A percentile compares a stretch with the other conserved stretches of the same genome.
phyloP scores from a whole-genome alignment of 2,329 filamentous ascomycete genomes.

The Fusarium veterinarium region DNA sequence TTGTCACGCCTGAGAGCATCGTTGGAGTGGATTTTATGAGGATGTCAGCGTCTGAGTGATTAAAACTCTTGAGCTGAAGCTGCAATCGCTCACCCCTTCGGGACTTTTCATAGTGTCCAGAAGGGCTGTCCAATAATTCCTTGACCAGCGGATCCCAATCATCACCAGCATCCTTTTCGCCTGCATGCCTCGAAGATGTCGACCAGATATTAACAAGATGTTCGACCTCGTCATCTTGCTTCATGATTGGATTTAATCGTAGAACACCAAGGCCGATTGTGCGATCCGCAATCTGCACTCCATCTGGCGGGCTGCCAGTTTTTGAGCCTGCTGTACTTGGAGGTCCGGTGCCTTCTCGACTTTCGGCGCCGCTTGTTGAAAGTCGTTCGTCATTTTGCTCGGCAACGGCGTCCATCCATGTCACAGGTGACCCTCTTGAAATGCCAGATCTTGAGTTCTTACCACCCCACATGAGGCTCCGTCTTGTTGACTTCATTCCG shows the following conservation, averaged over 20 bases:
- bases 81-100: conserved; percentile 80
- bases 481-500: conserved; percentile 66
- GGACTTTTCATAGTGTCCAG: conserved; percentile 80
- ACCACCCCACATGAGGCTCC: conserved; percentile 77
- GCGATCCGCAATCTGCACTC: conserved; percentile 56
- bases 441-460: conserved; percentile 66
- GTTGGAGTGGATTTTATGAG: conserved; percentile 91
- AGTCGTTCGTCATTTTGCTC: conserved; percentile 60
- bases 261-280: conserved; percentile 82
- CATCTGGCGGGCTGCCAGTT: conserved; percentile 37
- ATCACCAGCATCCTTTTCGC: conserved; percentile 69
- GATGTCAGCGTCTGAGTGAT: conserved; percentile 78
- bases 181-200: conserved; percentile 63
- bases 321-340: conserved; percentile 69
- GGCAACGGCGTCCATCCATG: conserved; percentile 68
- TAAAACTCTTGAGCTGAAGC: conserved; percentile 82
- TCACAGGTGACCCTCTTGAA: conserved; percentile 60
- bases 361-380: conserved; percentile 52
- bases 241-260: conserved; percentile 80
- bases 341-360: conserved; percentile 58
- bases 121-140: conserved; percentile 78
- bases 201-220: conserved; percentile 84
- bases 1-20: conserved; percentile 80
- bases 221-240: conserved; percentile 77
- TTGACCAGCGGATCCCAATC: conserved; percentile 80